Evolutionary conservation across 2,329 filamentous ascomycete genomes (phyloP), one percentile per base, ranked within the genome.

Genomic region (Ceratocystis colombiana): DNA sequence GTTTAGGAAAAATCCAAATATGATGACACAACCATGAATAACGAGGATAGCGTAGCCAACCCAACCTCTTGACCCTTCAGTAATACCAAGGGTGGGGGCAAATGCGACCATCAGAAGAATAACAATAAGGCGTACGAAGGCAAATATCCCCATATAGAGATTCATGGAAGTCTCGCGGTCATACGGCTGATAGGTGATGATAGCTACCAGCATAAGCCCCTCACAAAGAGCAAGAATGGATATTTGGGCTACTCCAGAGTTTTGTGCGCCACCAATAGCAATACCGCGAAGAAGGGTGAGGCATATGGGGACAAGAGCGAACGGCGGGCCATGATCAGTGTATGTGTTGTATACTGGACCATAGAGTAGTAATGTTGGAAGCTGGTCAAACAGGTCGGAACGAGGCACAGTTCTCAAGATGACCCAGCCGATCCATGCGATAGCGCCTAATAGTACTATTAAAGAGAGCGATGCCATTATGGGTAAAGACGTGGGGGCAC

Each of bases 321-420:
- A 99, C 0, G 90, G 86, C 6, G 93, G 90, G 0, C 91, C 90
- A 73, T 93, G 89, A 74, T 99, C 94, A 28, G 89, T 94, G 74
- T 96, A 97, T 0, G 94, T 99, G 76, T 99, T 99, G 76, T 99
- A 99, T 6, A 99, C 79, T 4, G 94, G 90, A 0, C 94, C 94
- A 71, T 96, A 97, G 0, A 90, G 82, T 1, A 99, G 80, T 7
- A 97, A 86, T 0, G 90, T 96, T 5, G 90, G 86, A 62, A 99
- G 80, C 72, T 97, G 91, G 75, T 99, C 94, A 74, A 96, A 99
- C 8, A 99, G 80, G 70, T 90, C 88, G 1, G 90, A 88, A 68
- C 91, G 87, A 5, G 92, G 92, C 69, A 88, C 86, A 0, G 90
- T 94, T 28, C 80, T 84, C 66, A 88, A 85, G 71, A 97, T 93